Conservation (phyloP, 2,329 filamentous ascomycete species). For the Neofusicoccum laricinum region DNA sequence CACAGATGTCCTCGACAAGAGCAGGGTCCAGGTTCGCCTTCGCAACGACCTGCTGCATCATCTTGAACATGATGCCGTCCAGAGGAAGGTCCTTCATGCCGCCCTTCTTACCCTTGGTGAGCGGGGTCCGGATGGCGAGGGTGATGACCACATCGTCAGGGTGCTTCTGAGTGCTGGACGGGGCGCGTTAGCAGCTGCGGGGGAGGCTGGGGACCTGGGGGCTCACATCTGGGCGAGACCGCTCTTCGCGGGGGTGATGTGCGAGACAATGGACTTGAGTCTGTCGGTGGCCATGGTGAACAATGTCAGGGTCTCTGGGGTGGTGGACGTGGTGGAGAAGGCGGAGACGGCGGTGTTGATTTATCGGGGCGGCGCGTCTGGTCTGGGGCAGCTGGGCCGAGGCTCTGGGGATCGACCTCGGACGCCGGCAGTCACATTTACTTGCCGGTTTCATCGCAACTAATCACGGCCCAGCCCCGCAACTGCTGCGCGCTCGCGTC, state of each 20-base stretch:
- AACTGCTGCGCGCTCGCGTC: neutral
- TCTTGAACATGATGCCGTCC: constrained; percentile 79
- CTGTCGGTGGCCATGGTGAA: constrained; percentile 73
- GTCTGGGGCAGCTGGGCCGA: constrained; percentile 14
- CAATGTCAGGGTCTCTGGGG: neutral
- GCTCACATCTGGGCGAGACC: constrained; percentile 75
- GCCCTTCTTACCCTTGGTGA: constrained; percentile 86
- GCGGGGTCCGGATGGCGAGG: constrained; percentile 81
- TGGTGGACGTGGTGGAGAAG: neutral
- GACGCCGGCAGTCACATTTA: constrained; percentile 5
- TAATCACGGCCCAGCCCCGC: neutral
- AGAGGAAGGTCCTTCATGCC: constrained; percentile 92
- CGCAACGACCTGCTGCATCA: constrained; percentile 65
- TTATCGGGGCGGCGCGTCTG: constrained; percentile 1
- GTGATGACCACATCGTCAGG: constrained; percentile 97
- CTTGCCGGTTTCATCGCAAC: neutral
- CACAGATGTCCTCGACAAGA: constrained; percentile 83
- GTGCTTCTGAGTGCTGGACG: constrained; percentile 77
- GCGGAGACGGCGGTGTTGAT: constrained; percentile 14
- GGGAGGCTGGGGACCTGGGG: neutral
- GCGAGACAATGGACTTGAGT: constrained; percentile 82
- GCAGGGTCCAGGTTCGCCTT: constrained; percentile 75
- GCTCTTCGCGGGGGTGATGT: constrained; percentile 72
- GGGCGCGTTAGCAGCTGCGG: constrained; percentile 3
- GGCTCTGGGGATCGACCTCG: constrained; percentile 16